Base-by-base conservation (phyloP, 176 grass and related monocot species). In the Oryza longistaminata region DNA sequence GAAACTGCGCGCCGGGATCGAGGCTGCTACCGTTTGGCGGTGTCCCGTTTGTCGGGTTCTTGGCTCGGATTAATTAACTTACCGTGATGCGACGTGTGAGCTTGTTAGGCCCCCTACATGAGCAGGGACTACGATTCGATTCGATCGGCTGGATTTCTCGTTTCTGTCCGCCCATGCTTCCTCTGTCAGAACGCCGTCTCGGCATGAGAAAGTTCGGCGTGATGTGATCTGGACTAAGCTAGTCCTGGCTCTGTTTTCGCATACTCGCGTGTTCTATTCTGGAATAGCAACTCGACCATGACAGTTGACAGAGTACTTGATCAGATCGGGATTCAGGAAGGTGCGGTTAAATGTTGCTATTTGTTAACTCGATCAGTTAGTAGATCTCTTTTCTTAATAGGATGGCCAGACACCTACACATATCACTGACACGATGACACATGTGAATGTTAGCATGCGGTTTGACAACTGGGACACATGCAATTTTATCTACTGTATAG, bases 11-110 rank as follows among this genome's bases (percentile, higher is more conserved):
- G 22, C 50, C 8, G 58, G 58, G n/a, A 62, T 62, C 58, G 58
- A 25, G 10, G 44, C 2, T 58, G 73, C 46, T 49, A 15, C 46
- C 49, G 42, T 11, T 42, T 67, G 75, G 22, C 74, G 31, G 75
- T 16, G 58, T 79, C 40, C 69, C 11, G 3, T 33, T 58, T 73
- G 81, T 78, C 74, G 29, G 46, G 31, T 72, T 83, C 66, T 26
- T 46, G 27, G 27, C 74, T 27, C 16, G 3, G 16, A 55, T 37
- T 17, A 16, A 40, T 37, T 17, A 16, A 62, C 58, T 62, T 62
- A 24, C n/a, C 21, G 0, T 24, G 58, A 62, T 62, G 58, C 21
- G 58, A 62, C 58, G n/a, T 22, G 19, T 62, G 3, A 22, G 3
- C 11, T 24, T 24, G 3, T 22, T 62, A 24, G 4, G 58, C 58